These are phyloP conservation scores for Thuidium tamariscinum DNA, from an alignment of 225 moss, liverwort and hornwort species.

Conservation along the genomic window DNA sequence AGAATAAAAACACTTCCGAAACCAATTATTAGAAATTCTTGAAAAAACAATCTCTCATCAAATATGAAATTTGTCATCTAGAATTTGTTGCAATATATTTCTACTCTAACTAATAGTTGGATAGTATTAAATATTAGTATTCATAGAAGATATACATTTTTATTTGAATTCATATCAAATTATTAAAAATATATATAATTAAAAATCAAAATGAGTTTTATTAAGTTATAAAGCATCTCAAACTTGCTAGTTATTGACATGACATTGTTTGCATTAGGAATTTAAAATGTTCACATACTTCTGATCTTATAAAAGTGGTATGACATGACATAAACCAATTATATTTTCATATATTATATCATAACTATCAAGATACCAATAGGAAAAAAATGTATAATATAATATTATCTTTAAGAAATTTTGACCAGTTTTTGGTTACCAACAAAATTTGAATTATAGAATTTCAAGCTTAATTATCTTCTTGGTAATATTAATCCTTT, in stretches of 20 bases:
- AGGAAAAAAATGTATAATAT: too few relatives aligned
- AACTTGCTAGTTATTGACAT: not conserved
- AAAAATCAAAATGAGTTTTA: too few relatives aligned
- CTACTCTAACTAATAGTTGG: not conserved
- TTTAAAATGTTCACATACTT: not conserved
- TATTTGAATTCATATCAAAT: not conserved
- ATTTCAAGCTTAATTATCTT: not conserved
- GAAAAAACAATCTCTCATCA: not conserved
- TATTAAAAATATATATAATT: not conserved
- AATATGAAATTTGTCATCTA: not conserved
- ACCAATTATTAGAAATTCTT: fast-evolving
- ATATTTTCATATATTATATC: not conserved
- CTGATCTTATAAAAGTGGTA: not conserved
- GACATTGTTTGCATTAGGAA: not conserved
- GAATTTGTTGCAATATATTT: too few relatives aligned
- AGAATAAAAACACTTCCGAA: not conserved
- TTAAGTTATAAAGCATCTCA: not conserved
- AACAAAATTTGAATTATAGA: too few relatives aligned
- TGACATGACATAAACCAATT: not conserved
- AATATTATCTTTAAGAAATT: not conserved
- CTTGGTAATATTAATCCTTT: not conserved
- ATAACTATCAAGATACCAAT: fast-evolving
- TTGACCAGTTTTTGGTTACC: not conserved
- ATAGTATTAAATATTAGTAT: too few relatives aligned
- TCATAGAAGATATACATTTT: not conserved